phyloP scores from a whole-genome alignment of 2,329 filamentous ascomycete genomes.

The Pseudonectria foliicola region DNA sequence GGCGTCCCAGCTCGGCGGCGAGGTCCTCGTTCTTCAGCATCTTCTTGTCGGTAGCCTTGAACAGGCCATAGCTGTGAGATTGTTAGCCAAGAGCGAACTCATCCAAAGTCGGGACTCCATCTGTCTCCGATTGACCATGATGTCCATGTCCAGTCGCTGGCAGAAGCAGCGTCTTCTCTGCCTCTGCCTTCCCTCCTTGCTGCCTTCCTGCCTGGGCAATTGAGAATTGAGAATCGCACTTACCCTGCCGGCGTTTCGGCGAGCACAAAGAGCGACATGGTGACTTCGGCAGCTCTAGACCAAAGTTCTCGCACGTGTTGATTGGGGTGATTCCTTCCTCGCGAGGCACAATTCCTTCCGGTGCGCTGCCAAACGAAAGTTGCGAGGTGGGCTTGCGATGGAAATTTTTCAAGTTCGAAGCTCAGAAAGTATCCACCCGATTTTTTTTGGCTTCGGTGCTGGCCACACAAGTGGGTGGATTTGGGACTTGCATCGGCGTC shows the following conservation, averaged over 20 bases:
- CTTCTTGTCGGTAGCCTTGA: conserved; percentile 99
- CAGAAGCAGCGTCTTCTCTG: neutral
- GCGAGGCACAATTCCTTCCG: conserved; percentile 30
- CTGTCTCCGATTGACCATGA: neutral
- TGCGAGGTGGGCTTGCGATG: conserved; percentile 27
- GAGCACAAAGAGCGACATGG: conserved; percentile 86
- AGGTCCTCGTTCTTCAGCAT: conserved; percentile 83
- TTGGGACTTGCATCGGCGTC: conserved; percentile 7
- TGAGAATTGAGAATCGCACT: conserved; percentile 26
- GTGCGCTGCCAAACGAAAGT: conserved; percentile 27
- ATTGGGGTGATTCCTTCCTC: conserved; percentile 28
- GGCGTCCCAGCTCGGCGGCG: conserved; percentile 64
- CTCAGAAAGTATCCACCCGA: conserved; percentile 29
- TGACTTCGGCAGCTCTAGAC: conserved; percentile 30
- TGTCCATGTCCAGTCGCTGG: too few relatives aligned
- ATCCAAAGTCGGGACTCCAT: neutral
- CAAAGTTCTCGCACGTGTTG: conserved; percentile 23
- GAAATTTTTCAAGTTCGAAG: conserved; percentile 37
- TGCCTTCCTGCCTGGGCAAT: too few relatives aligned
- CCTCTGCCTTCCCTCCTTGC: neutral
- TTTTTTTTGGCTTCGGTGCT: conserved; percentile 30
- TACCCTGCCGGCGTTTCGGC: conserved; percentile 82
- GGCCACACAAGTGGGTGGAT: conserved; percentile 21
- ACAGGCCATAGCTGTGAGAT: conserved; percentile 75
- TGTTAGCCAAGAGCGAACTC: conserved; percentile 22